Evolutionary conservation across 805 yeast genomes (phyloP), one percentile per base, ranked within the genome.

Genomic region (Phaffomyces thermotolerans): DNA sequence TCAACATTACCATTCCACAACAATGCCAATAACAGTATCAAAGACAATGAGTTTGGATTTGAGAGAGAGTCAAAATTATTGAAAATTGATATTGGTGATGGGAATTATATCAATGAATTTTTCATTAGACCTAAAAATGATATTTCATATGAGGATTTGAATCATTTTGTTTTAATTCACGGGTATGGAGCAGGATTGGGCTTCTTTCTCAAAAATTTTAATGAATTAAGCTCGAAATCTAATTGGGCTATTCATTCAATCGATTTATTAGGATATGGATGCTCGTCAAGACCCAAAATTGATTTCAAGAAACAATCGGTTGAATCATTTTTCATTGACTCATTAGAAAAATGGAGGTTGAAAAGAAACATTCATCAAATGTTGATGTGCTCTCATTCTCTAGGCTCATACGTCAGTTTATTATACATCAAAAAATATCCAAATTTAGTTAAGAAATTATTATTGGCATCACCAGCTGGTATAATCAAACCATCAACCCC

Each of bases 181-280:
- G 99, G 99, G 0, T 91, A 91, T 58, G 98, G 96, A 4, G 97
- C 98, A 0, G 93, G 95, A 1, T 65, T 89, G 24, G 98, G 96
- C 0, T 81, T 89, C 52, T 93, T 82, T 54, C 66, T 83, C 42
- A 81, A 81, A 53, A 91, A 89, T 62, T 73, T 85, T 46, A 84
- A 82, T 47, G 67, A 66, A 4, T 60, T 81, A 25, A 60, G 73
- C 1, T 36, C 44, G 12, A 52, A 62, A 14, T 52, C 62, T 22
- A 66, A 73, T 25, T 84, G 93, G 84, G 74, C 81, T 43, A 69
- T 90, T 37, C 96, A 88, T 65, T 85, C 96, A 0, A 73, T 91
- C 3, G 99, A 91, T 58, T 65, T 90, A 43, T 73, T 88, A 3
- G 99, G 99, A 0, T 91, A 85, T 63, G 99, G 98, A 1, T 79